Conservation (phyloP, 192 early-diverging fungal species). For the Coemansia umbellata region DNA sequence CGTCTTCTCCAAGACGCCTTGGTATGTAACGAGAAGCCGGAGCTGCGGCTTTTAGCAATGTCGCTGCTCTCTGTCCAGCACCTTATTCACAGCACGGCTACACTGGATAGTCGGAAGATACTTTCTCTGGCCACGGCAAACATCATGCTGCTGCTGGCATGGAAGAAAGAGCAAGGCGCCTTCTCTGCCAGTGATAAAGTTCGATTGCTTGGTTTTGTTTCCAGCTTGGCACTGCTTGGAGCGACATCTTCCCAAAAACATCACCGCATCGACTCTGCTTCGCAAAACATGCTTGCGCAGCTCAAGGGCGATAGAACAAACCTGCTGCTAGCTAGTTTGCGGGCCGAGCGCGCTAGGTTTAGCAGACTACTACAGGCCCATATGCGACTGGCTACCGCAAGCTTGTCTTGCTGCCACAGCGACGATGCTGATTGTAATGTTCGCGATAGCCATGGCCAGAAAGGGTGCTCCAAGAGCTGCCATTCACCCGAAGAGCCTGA, state of each 20-base stretch:
- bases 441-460: not conserved
- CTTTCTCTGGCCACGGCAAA: slow-evolving; percentile 1
- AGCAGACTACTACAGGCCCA: slow-evolving; percentile 28
- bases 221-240: slow-evolving; percentile 9
- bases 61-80: not conserved
- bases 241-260: too few species aligned
- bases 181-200: not conserved
- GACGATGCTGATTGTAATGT: not conserved
- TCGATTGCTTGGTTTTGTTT: slow-evolving; percentile 12
- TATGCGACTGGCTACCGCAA: slow-evolving; percentile 19
- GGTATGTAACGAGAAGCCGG: not conserved
- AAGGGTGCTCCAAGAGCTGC: not conserved
- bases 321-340: slow-evolving; percentile 10
- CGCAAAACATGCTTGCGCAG: not conserved
- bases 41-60: not conserved
- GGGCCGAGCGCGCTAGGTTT: slow-evolving; percentile 28
- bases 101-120: not conserved
- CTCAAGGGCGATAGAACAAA: not conserved
- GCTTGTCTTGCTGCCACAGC: not conserved
- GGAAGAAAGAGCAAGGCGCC: not conserved
- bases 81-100: not conserved
- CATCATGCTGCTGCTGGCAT: not conserved
- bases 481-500: slow-evolving; percentile 9
- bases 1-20: slow-evolving; percentile 2
- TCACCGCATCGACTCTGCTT: not conserved